Percentiles rank a stretch among this genome's conserved stretches.
These are phyloP conservation scores for Colletotrichum scovillei DNA, from an alignment of 2,329 filamentous ascomycete genomes.

Conservation along the genomic window DNA sequence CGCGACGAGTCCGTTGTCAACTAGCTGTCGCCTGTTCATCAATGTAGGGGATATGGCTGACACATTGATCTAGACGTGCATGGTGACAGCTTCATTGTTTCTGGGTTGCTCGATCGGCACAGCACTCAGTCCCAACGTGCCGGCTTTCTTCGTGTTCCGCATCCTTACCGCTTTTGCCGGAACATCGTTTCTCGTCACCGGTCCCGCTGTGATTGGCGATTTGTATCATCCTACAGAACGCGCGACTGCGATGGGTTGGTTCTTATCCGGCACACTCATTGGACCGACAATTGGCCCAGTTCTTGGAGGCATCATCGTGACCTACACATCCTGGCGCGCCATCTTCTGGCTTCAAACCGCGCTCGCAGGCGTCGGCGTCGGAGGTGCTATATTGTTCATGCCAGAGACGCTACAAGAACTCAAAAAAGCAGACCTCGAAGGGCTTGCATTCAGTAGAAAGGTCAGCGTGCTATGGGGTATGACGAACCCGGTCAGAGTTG, in stretches of 20 bases:
- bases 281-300: slow-evolving; percentile 73
- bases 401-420: slow-evolving; percentile 76
- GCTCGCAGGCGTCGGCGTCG: slow-evolving; percentile 65
- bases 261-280: slow-evolving; percentile 73
- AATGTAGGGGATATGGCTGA: not conserved
- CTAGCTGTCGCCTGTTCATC: not conserved
- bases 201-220: slow-evolving; percentile 70
- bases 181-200: slow-evolving; percentile 75
- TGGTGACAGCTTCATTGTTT: slow-evolving; percentile 57
- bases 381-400: slow-evolving; percentile 69
- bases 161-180: slow-evolving; percentile 78
- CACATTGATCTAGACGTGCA: slow-evolving; percentile 31
- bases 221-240: slow-evolving; percentile 70
- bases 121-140: slow-evolving; percentile 73
- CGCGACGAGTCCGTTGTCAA: not conserved
- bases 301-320: slow-evolving; percentile 78
- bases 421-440: slow-evolving; percentile 70
- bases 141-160: slow-evolving; percentile 75
- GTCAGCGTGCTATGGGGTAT: slow-evolving; percentile 50
- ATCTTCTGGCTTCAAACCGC: slow-evolving; percentile 79
- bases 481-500: slow-evolving; percentile 74
- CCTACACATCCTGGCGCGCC: slow-evolving; percentile 72
- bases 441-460: slow-evolving; percentile 58
- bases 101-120: slow-evolving; percentile 73
- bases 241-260: slow-evolving; percentile 75